Conservation (phyloP, 345 rosid species). For the Dipteronia sinensis region DNA sequence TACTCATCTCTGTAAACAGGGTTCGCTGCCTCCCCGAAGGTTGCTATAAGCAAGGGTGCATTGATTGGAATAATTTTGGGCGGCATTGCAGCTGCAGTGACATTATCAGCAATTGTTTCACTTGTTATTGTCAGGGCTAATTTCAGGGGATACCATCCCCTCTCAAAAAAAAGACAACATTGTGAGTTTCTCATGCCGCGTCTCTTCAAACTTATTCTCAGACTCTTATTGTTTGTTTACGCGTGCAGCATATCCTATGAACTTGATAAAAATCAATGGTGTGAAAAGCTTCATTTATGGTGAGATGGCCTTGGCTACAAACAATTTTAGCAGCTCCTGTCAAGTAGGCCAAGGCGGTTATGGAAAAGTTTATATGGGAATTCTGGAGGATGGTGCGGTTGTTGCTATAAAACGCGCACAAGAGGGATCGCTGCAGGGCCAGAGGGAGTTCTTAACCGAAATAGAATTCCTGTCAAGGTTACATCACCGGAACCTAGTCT, state of each 20-base stretch:
- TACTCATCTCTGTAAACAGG: slow-evolving; percentile 35
- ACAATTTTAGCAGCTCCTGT: slow-evolving; percentile 56
- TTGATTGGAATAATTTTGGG: slow-evolving; percentile 70
- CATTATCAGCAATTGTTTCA: slow-evolving; percentile 66
- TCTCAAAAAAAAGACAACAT: slow-evolving; percentile 47
- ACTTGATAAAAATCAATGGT: slow-evolving; percentile 68
- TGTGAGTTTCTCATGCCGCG: too few relatives aligned
- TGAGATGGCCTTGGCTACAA: slow-evolving; percentile 73
- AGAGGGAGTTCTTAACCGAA: slow-evolving; percentile 88
- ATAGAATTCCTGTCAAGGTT: slow-evolving; percentile 82
- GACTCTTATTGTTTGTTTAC: background rate
- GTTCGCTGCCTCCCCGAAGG: slow-evolving; percentile 25
- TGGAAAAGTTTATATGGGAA: slow-evolving; percentile 88
- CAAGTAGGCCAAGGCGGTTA: slow-evolving; percentile 96
- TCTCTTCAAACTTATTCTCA: background rate
- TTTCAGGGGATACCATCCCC: slow-evolving; percentile 37
- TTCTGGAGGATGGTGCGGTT: slow-evolving; percentile 57
- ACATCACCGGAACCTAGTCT: slow-evolving; percentile 92
- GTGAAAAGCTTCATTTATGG: slow-evolving; percentile 68
- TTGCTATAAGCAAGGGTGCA: slow-evolving; percentile 60
- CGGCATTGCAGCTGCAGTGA: slow-evolving; percentile 64
- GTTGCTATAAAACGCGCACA: slow-evolving; percentile 93
- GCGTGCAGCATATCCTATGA: slow-evolving; percentile 47
- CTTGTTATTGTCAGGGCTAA: slow-evolving; percentile 56
- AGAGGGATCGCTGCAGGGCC: slow-evolving; percentile 88